These are phyloP conservation scores for Xylariales sp. DNA, from an alignment of 2,329 filamentous ascomycete species.

Conservation along the genomic window DNA sequence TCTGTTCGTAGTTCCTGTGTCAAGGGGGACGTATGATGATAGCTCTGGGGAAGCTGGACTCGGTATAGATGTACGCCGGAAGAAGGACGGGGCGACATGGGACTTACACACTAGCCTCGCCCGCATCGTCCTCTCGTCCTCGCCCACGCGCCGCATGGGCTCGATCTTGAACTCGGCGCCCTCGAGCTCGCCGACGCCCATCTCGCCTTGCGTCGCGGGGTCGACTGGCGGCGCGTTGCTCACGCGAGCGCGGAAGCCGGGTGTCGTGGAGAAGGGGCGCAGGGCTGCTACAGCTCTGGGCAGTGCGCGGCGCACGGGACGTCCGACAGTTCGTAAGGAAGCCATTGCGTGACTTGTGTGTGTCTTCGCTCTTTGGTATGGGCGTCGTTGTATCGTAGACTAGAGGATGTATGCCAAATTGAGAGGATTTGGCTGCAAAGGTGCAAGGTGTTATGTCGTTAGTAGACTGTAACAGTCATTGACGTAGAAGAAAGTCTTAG, in stretches of 20 bases:
- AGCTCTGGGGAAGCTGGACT: too few relatives aligned
- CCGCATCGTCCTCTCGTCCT: slow-evolving; percentile 80
- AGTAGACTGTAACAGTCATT: too few relatives aligned
- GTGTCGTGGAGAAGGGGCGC: slow-evolving; percentile 15
- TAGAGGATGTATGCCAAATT: too few relatives aligned
- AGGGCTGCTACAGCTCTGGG: slow-evolving; percentile 5
- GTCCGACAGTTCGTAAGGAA: slow-evolving; percentile 8
- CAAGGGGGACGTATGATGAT: too few relatives aligned
- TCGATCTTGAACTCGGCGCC: slow-evolving; percentile 83
- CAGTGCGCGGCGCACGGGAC: slow-evolving; percentile 5
- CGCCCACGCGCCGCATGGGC: slow-evolving; percentile 78
- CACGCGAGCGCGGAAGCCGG: slow-evolving; percentile 15
- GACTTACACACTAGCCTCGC: slow-evolving; percentile 70
- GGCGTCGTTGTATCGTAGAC: too few relatives aligned
- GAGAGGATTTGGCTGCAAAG: too few relatives aligned
- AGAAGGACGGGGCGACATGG: slow-evolving; percentile 10
- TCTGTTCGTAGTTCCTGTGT: too few relatives aligned
- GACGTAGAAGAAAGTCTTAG: slow-evolving; percentile 15
- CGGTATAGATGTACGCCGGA: too few relatives aligned
- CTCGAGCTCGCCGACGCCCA: slow-evolving; percentile 81
- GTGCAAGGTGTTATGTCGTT: too few relatives aligned
- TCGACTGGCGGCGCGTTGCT: slow-evolving; percentile 24
- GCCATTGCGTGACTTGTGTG: slow-evolving; percentile 7
- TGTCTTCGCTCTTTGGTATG: not conserved
- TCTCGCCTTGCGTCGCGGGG: slow-evolving; percentile 42